phyloP scores from a whole-genome alignment of 176 grass and related monocot genomes.

The Oropetium thomaeum region DNA sequence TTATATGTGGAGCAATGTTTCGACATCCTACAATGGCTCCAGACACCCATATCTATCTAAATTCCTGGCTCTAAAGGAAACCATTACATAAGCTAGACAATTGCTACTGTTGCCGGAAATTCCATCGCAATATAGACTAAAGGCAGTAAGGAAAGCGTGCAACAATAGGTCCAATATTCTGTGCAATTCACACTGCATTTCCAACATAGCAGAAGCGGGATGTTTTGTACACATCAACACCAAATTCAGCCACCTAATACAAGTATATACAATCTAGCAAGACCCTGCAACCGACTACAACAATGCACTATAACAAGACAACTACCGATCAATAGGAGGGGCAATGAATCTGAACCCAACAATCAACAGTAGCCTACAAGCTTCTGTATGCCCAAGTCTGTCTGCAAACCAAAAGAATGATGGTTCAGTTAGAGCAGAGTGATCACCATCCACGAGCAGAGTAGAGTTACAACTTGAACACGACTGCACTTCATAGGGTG shows the following conservation, averaged over 20 bases:
- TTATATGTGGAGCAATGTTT: too few relatives aligned
- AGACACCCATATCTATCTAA: too few relatives aligned
- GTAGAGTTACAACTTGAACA: slow-evolving; percentile 7
- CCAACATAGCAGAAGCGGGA: neutral
- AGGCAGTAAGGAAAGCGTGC: neutral
- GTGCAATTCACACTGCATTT: neutral
- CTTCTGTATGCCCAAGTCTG: slow-evolving; percentile 13
- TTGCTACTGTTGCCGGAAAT: too few relatives aligned
- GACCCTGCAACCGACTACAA: neutral
- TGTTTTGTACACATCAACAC: slow-evolving; percentile 14
- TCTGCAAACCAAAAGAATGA: slow-evolving; percentile 18
- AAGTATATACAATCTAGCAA: slow-evolving; percentile 15
- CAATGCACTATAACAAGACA: neutral
- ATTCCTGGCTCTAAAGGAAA: too few relatives aligned
- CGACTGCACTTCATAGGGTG: slow-evolving; percentile 1
- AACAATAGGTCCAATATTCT: neutral
- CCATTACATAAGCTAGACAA: too few relatives aligned
- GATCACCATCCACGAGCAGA: slow-evolving; percentile 7
- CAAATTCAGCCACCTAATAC: slow-evolving; percentile 20
- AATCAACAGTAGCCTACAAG: neutral
- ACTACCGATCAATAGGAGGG: neutral
- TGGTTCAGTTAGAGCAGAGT: neutral
- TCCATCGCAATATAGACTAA: too few relatives aligned
- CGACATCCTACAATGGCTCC: too few relatives aligned
- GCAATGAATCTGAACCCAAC: neutral